Percentiles rank a stretch among this genome's conserved stretches.
Evolutionary conservation across 2,329 filamentous ascomycete species (phyloP).

Genomic region (Pseudonectria buxi): DNA sequence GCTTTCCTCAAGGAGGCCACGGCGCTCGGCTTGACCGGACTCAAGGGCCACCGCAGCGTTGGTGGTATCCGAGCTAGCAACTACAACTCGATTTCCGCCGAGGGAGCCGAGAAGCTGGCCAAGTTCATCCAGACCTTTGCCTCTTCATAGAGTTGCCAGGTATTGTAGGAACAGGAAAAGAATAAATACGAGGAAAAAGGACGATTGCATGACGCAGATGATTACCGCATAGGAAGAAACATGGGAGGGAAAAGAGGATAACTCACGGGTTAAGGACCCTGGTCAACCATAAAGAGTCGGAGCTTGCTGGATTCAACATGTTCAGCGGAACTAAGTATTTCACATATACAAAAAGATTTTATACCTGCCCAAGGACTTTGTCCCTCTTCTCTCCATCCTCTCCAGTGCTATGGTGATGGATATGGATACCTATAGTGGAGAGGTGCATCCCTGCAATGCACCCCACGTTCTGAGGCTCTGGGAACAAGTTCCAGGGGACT

Average conservation of each 20-base stretch:
- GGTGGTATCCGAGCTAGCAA: conserved; percentile 82
- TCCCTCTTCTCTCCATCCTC: too few relatives aligned
- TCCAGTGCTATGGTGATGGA: too few relatives aligned
- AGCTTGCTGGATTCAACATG: conserved; percentile 17
- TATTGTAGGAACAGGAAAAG: not conserved
- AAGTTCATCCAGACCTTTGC: conserved; percentile 54
- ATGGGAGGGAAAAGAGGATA: too few relatives aligned
- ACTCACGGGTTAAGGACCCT: too few relatives aligned
- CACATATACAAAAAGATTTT: not conserved
- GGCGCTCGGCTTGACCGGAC: conserved; percentile 61
- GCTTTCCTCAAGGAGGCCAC: conserved; percentile 69
- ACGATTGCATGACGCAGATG: too few relatives aligned
- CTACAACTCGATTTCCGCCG: conserved; percentile 75
- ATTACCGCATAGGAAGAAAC: too few relatives aligned
- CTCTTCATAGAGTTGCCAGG: conserved; percentile 2
- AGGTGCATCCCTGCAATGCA: too few relatives aligned
- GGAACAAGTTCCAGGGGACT: conserved; percentile 1
- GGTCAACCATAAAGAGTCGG: conserved; percentile 7
- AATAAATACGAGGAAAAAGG: conserved; percentile 2
- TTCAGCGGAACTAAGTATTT: conserved; percentile 4
- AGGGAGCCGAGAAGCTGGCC: conserved; percentile 61
- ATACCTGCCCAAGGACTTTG: not conserved
- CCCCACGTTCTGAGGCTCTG: conserved; percentile 1
- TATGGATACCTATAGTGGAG: too few relatives aligned
- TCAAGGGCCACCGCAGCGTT: conserved; percentile 85